These are phyloP conservation scores for Remersonia thermophila DNA, from an alignment of 2,329 filamentous ascomycete genomes.

Conservation along the genomic window DNA sequence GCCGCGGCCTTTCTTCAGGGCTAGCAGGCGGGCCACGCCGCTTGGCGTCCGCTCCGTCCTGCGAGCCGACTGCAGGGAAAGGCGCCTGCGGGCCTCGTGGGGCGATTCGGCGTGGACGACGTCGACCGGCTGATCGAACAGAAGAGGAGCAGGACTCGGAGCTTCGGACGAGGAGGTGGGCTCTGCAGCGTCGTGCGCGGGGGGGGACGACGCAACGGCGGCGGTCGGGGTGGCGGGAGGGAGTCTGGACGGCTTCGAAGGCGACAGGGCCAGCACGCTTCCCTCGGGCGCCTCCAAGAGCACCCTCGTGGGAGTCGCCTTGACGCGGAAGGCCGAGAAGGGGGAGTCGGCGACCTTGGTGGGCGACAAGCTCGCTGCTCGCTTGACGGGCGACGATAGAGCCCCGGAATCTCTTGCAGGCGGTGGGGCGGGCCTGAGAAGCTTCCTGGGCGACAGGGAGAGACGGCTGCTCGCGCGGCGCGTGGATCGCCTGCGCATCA, in stretches of 20 bases:
- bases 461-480: conserved; percentile 19
- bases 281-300: conserved; percentile 12
- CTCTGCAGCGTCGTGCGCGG: background rate
- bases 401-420: too few relatives aligned
- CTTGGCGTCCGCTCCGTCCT: conserved; percentile 17
- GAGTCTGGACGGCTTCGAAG: conserved; percentile 7
- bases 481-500: conserved; percentile 17
- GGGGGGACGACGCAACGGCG: too few relatives aligned
- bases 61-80: conserved; percentile 19
- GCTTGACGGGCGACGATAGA: conserved; percentile 14
- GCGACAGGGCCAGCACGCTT: conserved; percentile 9
- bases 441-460: conserved; percentile 13
- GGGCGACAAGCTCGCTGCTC: conserved; percentile 11
- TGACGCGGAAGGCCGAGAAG: conserved; percentile 17
- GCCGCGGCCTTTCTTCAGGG: conserved; percentile 7
- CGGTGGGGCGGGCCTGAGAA: conserved; percentile 9
- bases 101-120: conserved; percentile 15
- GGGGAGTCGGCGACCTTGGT: conserved; percentile 18
- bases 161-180: background rate
- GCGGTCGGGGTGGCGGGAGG: conserved; percentile 2
- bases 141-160: conserved; percentile 10
- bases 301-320: conserved; percentile 17
- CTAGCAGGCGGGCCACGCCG: conserved; percentile 9
- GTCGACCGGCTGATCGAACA: conserved; percentile 20
- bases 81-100: conserved; percentile 21